Conservation (phyloP, 805 yeast genomes). For the Middelhovenomyces tepae region DNA sequence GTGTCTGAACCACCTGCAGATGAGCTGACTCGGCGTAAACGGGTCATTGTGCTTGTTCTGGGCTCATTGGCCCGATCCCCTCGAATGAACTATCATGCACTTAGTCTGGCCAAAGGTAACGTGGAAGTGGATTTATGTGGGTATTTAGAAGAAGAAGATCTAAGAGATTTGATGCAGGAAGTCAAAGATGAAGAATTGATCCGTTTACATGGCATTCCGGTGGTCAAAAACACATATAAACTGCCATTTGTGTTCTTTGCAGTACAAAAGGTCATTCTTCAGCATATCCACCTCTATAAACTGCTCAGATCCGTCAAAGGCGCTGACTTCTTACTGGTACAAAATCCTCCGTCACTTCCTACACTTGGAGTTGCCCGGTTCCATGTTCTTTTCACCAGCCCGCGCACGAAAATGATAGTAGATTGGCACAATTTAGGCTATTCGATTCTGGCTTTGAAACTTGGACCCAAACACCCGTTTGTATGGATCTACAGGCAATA, state of each 20-base stretch:
- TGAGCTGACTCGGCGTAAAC: constrained; percentile 29
- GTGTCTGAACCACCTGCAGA: too few species aligned
- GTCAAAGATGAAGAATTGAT: constrained; percentile 18
- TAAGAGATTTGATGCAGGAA: constrained; percentile 26
- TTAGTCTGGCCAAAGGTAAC: constrained; percentile 58
- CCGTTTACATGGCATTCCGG: constrained; percentile 24
- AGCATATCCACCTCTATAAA: constrained; percentile 38
- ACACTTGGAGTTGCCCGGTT: constrained; percentile 56
- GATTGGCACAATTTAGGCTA: constrained; percentile 97
- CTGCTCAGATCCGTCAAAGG: constrained; percentile 49
- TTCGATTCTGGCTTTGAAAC: constrained; percentile 65
- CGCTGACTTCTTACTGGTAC: constrained; percentile 58
- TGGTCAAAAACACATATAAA: constrained; percentile 13
- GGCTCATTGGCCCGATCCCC: constrained; percentile 97
- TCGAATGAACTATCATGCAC: constrained; percentile 84
- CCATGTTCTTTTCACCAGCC: constrained; percentile 35
- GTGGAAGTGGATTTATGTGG: constrained; percentile 62
- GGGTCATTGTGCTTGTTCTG: constrained; percentile 70
- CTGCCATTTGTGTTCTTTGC: constrained; percentile 55
- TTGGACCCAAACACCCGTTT: constrained; percentile 46
- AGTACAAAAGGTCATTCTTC: constrained; percentile 47
- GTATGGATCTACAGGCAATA: constrained; percentile 52
- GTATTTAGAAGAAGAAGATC: constrained; percentile 46
- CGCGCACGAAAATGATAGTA: constrained; percentile 56
- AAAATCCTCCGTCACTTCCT: constrained; percentile 91